A percentile compares a stretch with the other conserved stretches of the same genome.
Evolutionary conservation across 176 grass and related monocot species (phyloP).

Genomic region (Raddia distichophylla): DNA sequence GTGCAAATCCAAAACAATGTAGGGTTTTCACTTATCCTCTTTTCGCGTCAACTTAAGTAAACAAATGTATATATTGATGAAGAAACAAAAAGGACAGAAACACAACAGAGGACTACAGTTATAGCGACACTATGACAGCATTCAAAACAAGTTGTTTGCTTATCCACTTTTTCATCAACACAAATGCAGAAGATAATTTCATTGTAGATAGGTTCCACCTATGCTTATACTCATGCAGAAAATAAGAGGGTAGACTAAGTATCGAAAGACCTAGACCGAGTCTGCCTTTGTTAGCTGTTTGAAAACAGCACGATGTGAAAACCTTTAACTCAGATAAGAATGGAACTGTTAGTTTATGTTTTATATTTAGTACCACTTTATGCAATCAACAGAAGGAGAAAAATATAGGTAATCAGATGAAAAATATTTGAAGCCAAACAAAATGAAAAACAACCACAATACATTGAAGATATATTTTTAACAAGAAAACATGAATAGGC

Average conservation of each 20-base stretch:
- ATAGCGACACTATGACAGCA: not conserved
- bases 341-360: not conserved
- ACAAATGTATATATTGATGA: too few species aligned
- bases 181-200: not conserved
- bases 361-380: too few species aligned
- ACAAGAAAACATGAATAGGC: too few species aligned
- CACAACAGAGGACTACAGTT: too few species aligned
- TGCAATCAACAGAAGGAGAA: not conserved
- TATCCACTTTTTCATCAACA: not conserved
- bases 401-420: not conserved
- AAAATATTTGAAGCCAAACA: not conserved
- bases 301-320: not conserved
- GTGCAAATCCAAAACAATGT: too few species aligned
- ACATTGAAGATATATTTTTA: not conserved
- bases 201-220: not conserved
- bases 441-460: not conserved
- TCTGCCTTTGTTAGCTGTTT: not conserved
- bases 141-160: not conserved
- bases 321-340: not conserved
- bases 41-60: too few species aligned
- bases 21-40: too few species aligned
- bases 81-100: too few species aligned
- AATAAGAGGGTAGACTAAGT: not conserved
- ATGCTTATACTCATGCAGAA: not conserved
- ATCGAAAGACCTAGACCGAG: too few species aligned